A percentile compares a stretch with the other conserved stretches of the same genome.
phyloP scores from a whole-genome alignment of 768 basidiomycete genomes.

The Podaxis sp. region DNA sequence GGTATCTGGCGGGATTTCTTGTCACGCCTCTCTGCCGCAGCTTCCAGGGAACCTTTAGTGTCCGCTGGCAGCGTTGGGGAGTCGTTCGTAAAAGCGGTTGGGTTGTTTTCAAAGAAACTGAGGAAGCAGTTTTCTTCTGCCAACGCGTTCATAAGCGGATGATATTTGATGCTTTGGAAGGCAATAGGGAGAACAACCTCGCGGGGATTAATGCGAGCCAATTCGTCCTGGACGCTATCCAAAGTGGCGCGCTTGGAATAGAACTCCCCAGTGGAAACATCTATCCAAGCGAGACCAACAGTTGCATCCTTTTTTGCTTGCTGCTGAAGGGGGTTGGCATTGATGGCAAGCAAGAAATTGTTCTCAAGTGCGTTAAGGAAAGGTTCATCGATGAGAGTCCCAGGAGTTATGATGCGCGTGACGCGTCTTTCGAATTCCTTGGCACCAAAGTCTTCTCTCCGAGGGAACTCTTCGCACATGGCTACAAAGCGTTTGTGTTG shows the following conservation, averaged over 20 bases:
- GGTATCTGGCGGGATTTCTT: neutral
- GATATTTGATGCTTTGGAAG: conserved; percentile 33
- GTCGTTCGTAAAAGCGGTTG: neutral
- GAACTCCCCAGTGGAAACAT: conserved; percentile 93
- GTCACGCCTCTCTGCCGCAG: neutral
- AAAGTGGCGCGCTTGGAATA: conserved; percentile 64
- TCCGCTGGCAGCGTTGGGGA: neutral
- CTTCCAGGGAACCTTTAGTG: neutral
- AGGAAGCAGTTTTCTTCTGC: conserved; percentile 55
- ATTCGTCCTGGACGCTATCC: conserved; percentile 71
- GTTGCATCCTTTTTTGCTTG: conserved; percentile 14
- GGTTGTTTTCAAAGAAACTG: conserved; percentile 41
- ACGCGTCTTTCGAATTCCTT: conserved; percentile 81
- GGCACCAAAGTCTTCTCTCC: conserved; percentile 40
- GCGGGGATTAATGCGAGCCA: conserved; percentile 76
- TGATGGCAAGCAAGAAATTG: conserved; percentile 82
- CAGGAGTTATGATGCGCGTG: conserved; percentile 86
- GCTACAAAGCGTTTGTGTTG: conserved; percentile 85
- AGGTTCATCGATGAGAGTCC: conserved; percentile 90
- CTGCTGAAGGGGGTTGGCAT: conserved; percentile 16
- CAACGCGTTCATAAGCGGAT: conserved; percentile 50
- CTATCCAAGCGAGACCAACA: conserved; percentile 89
- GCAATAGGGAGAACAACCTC: conserved; percentile 71
- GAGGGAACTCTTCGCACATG: conserved; percentile 89
- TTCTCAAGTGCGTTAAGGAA: conserved; percentile 86